Percentiles rank a stretch among this genome's conserved stretches.
These are phyloP conservation scores for Eimeria necatrix DNA, from an alignment of 169 alveolate species.

Conservation along the genomic window DNA sequence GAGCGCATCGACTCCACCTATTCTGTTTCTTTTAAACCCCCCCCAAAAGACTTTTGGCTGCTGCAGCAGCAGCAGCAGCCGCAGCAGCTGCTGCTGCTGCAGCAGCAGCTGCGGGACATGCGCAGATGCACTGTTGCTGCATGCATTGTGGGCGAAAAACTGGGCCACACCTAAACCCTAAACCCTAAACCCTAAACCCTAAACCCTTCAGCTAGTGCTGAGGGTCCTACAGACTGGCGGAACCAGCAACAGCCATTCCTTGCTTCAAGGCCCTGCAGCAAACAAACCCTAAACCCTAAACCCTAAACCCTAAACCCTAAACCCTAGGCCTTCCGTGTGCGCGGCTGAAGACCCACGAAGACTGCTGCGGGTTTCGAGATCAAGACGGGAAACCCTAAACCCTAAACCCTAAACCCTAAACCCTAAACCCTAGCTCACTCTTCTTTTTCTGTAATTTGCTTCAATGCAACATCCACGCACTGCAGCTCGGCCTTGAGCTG, in stretches of 20 bases:
- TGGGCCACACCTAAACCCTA: constrained; percentile 28
- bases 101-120: background rate
- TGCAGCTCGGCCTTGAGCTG: constrained; percentile 25
- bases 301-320: constrained; percentile 19
- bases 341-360: background rate
- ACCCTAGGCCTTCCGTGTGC: background rate
- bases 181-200: constrained; percentile 12
- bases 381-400: background rate
- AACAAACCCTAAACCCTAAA: constrained; percentile 26
- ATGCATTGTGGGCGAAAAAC: background rate
- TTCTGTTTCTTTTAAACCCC: background rate
- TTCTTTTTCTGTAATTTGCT: background rate
- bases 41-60: background rate
- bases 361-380: background rate
- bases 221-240: background rate
- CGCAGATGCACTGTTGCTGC: constrained; percentile 21
- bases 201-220: background rate
- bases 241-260: background rate
- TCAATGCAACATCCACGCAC: background rate
- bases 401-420: constrained; percentile 23
- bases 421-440: constrained; percentile 47
- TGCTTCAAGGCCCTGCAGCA: constrained; percentile 29
- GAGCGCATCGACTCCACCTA: no score
- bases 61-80: constrained; percentile 33
- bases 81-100: constrained; percentile 38